Base-by-base conservation (phyloP, 2,329 filamentous ascomycete species). In the Colletotrichum melonis region DNA sequence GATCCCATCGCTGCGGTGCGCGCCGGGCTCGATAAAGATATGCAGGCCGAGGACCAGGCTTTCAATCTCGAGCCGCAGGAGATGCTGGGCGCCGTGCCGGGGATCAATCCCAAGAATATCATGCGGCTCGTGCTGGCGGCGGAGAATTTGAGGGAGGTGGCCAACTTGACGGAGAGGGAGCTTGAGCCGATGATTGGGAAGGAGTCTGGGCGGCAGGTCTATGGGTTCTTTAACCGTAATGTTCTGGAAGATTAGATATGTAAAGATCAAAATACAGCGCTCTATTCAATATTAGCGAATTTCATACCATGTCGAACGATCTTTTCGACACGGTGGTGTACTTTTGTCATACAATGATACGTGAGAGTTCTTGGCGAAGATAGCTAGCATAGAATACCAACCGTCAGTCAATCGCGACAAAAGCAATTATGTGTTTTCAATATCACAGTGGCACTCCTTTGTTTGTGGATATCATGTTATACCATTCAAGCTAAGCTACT, bases 51-150 rank as follows among this genome's bases (percentile, higher is more conserved):
- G 72, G 89, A 92, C 76, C 90, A 94, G 77, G 91, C 88, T 0
- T 98, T 97, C 79, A 97, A 95, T 78, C 90, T 92, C 74, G 92
- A 94, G 78, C 94, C 95, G 32, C 94, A 97, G 83, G 96, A 98
- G 80, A 97, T 98, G 94, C 84, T 99, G 75, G 87, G 92, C 32
- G 89, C 91, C 1, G 92, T 98, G 14, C 97, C 97, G 0, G 97
- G 97, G 0, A 90, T 98, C 16, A 96, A 91, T 42, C 91, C 92
- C 12, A 93, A 94, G 83, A 95, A 94, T 74, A 87, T 97, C 42
- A 91, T 90, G 78, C 91, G 90, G 74, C 78, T 99, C 58, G 91
- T 93, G 42, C 79, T 95, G 24, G 89, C 94, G 79, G 90, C 92
- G 76, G 92, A 93, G 76, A 97, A 91, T 82, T 86, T 99, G 42